phyloP scores from a whole-genome alignment of 1,284 basidiomycete genomes.

The Rhodotorula sp. region DNA sequence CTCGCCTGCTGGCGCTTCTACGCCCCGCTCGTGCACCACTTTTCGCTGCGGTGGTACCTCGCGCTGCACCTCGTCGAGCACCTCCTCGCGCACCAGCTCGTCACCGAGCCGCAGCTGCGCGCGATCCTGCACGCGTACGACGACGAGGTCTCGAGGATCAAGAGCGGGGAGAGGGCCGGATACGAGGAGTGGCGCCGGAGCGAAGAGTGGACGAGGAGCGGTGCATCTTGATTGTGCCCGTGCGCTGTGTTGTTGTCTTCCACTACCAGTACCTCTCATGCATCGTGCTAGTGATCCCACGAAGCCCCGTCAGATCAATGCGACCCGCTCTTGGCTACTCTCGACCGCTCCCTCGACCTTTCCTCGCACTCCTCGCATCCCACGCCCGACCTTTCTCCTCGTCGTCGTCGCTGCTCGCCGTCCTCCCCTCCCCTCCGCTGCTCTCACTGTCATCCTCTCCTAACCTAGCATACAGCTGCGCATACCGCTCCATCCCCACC shows the following conservation, averaged over 20 bases:
- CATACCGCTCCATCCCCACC: neutral
- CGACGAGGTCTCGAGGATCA: neutral
- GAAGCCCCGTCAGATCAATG: too few relatives aligned
- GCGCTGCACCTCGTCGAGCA: neutral
- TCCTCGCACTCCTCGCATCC: neutral
- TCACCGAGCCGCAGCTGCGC: neutral
- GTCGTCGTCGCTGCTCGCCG: neutral
- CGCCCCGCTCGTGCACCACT: constrained; percentile 14
- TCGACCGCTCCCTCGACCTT: neutral
- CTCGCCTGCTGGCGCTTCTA: constrained; percentile 17
- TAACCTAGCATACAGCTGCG: neutral
- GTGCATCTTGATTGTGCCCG: neutral
- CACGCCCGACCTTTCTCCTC: neutral
- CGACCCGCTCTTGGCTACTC: neutral
- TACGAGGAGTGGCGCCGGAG: constrained; percentile 7
- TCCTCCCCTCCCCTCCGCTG: neutral
- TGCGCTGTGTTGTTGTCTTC: neutral
- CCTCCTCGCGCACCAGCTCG: neutral
- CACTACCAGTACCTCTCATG: too few relatives aligned
- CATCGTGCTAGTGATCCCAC: too few relatives aligned
- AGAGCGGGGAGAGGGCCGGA: neutral
- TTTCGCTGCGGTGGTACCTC: constrained; percentile 2
- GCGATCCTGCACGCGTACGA: constrained; percentile 6
- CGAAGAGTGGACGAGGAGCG: neutral
- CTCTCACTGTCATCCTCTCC: neutral